These are phyloP conservation scores for Phytophthora colocasiae DNA, from an alignment of 352 stramenopile genomes.

Conservation along the genomic window DNA sequence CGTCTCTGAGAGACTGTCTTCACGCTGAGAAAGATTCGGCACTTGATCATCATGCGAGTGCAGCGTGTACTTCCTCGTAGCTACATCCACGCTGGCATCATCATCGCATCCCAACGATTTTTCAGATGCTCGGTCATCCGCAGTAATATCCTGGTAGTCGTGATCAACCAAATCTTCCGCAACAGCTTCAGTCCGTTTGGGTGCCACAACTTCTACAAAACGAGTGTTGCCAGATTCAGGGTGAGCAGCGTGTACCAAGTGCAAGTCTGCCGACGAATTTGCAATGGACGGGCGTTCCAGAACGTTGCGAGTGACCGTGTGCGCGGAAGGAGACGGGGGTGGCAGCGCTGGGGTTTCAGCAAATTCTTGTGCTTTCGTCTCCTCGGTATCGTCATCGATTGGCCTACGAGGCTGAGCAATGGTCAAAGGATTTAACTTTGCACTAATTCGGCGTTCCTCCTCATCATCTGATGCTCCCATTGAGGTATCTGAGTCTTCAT, in stretches of 20 bases:
- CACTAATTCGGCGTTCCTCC: slow-evolving; percentile 25
- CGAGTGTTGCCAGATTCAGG: slow-evolving; percentile 10
- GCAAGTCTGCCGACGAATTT: slow-evolving; percentile 23
- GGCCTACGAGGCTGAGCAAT: slow-evolving; percentile 2
- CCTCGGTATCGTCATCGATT: slow-evolving; percentile 49
- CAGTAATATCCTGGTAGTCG: slow-evolving; percentile 5
- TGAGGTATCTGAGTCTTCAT: slow-evolving; percentile 50
- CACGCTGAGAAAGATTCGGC: slow-evolving; percentile 13
- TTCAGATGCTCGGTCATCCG: slow-evolving; percentile 9
- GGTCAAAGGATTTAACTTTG: slow-evolving; percentile 6
- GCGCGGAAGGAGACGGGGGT: slow-evolving; percentile 52
- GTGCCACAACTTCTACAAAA: not conserved
- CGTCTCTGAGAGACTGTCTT: slow-evolving; percentile 11
- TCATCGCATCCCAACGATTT: slow-evolving; percentile 7
- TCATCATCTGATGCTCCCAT: slow-evolving; percentile 49
- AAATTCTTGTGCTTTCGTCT: slow-evolving; percentile 66
- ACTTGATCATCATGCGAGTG: slow-evolving; percentile 13
- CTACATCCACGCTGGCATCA: slow-evolving; percentile 4
- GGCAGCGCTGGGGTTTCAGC: slow-evolving; percentile 49
- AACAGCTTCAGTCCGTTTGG: slow-evolving; percentile 5
- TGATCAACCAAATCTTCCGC: slow-evolving; percentile 26
- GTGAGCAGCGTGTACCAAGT: slow-evolving; percentile 6
- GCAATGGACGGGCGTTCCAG: slow-evolving; percentile 44
- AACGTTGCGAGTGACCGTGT: slow-evolving; percentile 40
- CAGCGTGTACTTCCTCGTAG: slow-evolving; percentile 22